phyloP scores from a whole-genome alignment of 257 asterid genomes.

The Solanum tarijense region DNA sequence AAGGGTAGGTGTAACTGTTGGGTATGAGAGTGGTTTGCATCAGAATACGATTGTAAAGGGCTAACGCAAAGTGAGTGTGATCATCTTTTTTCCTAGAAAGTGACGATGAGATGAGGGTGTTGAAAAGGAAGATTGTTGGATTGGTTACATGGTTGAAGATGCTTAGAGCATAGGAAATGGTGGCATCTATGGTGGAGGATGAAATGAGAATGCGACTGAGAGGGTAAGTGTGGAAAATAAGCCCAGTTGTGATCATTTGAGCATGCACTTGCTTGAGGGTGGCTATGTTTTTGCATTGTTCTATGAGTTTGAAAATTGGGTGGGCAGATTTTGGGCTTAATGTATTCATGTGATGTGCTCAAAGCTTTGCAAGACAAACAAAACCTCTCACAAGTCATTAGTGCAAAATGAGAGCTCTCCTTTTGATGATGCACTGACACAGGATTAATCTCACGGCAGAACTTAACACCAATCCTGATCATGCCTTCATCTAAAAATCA shows the following conservation, averaged over 20 bases:
- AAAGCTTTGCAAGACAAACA: not conserved
- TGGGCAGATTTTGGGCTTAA: slow-evolving; percentile 31
- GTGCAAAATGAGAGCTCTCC: not conserved
- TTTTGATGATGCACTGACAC: not conserved
- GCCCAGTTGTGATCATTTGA: slow-evolving; percentile 56
- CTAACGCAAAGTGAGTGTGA: slow-evolving; percentile 26
- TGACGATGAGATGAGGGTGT: slow-evolving; percentile 47
- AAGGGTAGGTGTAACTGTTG: slow-evolving; percentile 59
- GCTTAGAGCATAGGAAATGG: slow-evolving; percentile 37
- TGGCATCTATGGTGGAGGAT: slow-evolving; percentile 36
- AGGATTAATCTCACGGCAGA: not conserved
- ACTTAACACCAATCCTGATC: not conserved
- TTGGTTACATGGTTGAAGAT: slow-evolving; percentile 32
- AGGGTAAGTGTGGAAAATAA: slow-evolving; percentile 60
- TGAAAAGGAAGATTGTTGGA: slow-evolving; percentile 61
- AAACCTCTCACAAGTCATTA: not conserved
- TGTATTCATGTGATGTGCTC: slow-evolving; percentile 23
- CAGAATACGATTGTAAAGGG: slow-evolving; percentile 31
- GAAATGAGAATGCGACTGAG: slow-evolving; percentile 46
- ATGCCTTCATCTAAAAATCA: not conserved
- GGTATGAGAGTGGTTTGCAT: slow-evolving; percentile 24
- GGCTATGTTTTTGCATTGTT: slow-evolving; percentile 43
- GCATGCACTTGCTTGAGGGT: slow-evolving; percentile 47
- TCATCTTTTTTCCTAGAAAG: slow-evolving; percentile 20
- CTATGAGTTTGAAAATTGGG: slow-evolving; percentile 37